Evolutionary conservation across 2,329 filamentous ascomycete species (phyloP).

Genomic region (Leptosphaerulina australis): DNA sequence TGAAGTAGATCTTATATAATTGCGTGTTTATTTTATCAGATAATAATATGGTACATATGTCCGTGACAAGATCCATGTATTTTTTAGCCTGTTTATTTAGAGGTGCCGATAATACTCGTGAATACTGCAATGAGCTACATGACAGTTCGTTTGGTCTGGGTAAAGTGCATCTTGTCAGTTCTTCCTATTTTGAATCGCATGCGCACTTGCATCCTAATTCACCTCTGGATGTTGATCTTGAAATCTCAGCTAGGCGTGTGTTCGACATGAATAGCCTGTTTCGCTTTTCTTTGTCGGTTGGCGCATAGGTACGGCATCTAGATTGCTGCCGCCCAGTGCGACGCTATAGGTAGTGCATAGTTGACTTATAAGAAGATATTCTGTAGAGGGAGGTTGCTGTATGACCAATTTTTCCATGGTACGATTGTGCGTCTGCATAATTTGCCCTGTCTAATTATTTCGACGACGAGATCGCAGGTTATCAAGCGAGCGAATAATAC

Average conservation of each 20-base stretch:
- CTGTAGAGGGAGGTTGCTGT: conserved; percentile 69
- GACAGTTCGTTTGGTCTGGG: conserved; percentile 4
- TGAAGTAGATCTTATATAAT: no score
- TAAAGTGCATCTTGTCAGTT: conserved; percentile 10
- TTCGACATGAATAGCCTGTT: conserved; percentile 5
- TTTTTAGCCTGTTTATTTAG: no score
- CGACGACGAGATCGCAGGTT: conserved; percentile 95
- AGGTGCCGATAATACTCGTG: background rate
- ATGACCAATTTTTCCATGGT: conserved; percentile 87
- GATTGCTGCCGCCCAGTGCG: conserved; percentile 27
- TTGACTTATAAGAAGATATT: conserved; percentile 20
- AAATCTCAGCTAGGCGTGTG: background rate
- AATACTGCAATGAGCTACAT: background rate
- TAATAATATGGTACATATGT: no score
- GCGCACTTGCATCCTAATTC: conserved; percentile 17
- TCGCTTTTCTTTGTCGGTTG: conserved; percentile 9
- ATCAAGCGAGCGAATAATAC: conserved; percentile 98
- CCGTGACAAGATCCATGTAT: no score
- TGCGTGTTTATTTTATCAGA: no score
- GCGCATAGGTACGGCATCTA: conserved; percentile 14
- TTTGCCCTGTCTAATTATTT: conserved; percentile 94
- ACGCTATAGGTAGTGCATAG: conserved; percentile 13
- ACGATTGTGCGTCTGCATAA: conserved; percentile 97
- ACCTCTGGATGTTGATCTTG: background rate
- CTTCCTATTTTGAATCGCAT: conserved; percentile 13